phyloP scores from a whole-genome alignment of 805 yeast genomes.

The Starmerella vitae region DNA sequence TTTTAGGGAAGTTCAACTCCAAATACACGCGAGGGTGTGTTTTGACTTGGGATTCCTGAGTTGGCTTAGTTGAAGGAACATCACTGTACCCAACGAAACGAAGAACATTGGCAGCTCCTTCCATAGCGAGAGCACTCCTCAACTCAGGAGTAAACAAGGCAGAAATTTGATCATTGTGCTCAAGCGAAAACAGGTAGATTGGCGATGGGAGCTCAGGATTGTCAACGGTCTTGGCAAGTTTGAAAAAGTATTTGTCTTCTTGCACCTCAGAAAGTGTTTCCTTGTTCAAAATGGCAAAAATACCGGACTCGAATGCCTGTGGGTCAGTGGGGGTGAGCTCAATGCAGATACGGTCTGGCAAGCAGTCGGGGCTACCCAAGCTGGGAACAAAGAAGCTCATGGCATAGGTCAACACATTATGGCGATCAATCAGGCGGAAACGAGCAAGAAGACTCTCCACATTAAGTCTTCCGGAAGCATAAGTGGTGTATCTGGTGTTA shows the following conservation, averaged over 20 bases:
- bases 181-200: conserved; percentile 78
- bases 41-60: conserved; percentile 28
- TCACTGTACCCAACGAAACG: conserved; percentile 72
- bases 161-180: conserved; percentile 67
- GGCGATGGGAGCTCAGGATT: conserved; percentile 59
- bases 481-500: conserved; percentile 47
- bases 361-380: conserved; percentile 36
- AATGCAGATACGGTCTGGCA: conserved; percentile 45
- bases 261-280: conserved; percentile 65
- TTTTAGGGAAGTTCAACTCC: conserved; percentile 40
- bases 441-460: conserved; percentile 49
- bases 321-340: conserved; percentile 41
- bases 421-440: conserved; percentile 62
- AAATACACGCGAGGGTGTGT: conserved; percentile 35
- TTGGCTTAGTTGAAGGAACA: conserved; percentile 63
- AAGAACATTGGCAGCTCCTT: conserved; percentile 36
- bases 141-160: conserved; percentile 40
- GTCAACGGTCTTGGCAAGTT: conserved; percentile 64
- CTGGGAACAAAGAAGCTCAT: conserved; percentile 50
- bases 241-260: conserved; percentile 62
- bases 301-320: conserved; percentile 48
- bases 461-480: conserved; percentile 81
- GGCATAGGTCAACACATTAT: conserved; percentile 54
- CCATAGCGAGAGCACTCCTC: conserved; percentile 31
- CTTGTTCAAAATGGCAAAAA: conserved; percentile 77